Evolutionary conservation across 345 rosid species (phyloP), one percentile per base, ranked within the genome.

Genomic region (Euphorbia tirucalli): DNA sequence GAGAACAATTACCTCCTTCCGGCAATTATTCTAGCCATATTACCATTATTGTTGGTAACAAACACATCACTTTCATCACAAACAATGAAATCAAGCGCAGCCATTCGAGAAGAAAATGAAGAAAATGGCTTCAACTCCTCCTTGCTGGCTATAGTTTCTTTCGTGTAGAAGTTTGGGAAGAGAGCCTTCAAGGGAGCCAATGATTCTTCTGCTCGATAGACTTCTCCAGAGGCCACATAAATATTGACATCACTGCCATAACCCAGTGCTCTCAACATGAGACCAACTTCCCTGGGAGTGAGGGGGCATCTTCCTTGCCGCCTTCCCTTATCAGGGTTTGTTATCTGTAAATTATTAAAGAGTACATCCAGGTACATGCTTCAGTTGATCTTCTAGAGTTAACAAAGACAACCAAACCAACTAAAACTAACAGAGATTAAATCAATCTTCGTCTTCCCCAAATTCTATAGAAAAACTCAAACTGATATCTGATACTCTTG

Each of bases 261-360:
- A 65, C 99, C 99, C 58, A 96, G 81, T 28, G 96, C 97, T 82
- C 99, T 80, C 82, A 93, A 83, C 97, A 96, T 93, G 75, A 96
- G 84, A 69, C 99, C 99, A 71, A 93, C 93, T 86, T 93, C 98
- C 78, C 87, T 86, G 21, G 99, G 99, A 72, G 98, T 93, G 28
- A 91, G 97, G 11, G 99, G 99, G 78, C 99, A 96, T 78, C 82
- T 89, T 77, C 99, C 99, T 76, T 96, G 99, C 76, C 98, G 81
- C 81, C 99, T 89, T 78, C 89, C 96, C 86, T 79, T 91, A 13
- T 96, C 99, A 22, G 98, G 96, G 74, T 91, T 87, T 58, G 62
- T 73, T 46, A 70, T 74, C 99, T 95, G 88, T 78, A 65, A 71
- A 80, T 41, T 41, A 41, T 41, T 41, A 41, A 41, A 41, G 9